A percentile compares a stretch with the other conserved stretches of the same genome.
Evolutionary conservation across 352 stramenopile species (phyloP).

Genomic region (Pythium scleroteichum): DNA sequence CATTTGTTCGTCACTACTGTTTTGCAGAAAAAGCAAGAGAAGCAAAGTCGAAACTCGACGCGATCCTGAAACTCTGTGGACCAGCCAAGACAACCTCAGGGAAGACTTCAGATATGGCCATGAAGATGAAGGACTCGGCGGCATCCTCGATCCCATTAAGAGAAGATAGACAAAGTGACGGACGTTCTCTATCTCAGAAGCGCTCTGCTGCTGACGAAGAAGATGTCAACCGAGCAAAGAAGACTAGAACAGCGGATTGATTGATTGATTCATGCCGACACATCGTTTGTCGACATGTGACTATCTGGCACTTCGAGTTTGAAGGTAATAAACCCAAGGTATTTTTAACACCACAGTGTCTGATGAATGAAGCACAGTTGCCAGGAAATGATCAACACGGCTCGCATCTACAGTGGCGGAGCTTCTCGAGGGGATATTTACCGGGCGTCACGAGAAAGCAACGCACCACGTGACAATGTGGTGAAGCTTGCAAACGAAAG

Average conservation of each 20-base stretch:
- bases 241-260: neutral
- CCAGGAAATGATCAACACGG: slow-evolving; percentile 18
- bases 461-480: neutral
- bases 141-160: no score
- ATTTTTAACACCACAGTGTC: slow-evolving; percentile 17
- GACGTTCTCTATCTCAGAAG: no score
- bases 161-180: no score
- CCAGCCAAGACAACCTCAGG: slow-evolving; percentile 6
- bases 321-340: slow-evolving; percentile 15
- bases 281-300: neutral
- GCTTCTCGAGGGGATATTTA: neutral
- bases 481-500: slow-evolving; percentile 2
- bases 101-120: neutral
- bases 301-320: neutral
- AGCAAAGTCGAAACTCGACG: slow-evolving; percentile 31
- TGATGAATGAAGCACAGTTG: neutral
- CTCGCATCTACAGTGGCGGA: slow-evolving; percentile 7
- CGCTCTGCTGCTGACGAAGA: neutral
- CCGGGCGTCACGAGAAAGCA: neutral
- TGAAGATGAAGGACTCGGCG: neutral
- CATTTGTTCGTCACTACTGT: neutral
- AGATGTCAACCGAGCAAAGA: neutral
- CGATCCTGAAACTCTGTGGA: slow-evolving; percentile 30
- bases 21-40: slow-evolving; percentile 25
- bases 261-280: neutral